phyloP scores from a whole-genome alignment of 2,329 filamentous ascomycete genomes.

The Ceratocystis cacaofunesta region DNA sequence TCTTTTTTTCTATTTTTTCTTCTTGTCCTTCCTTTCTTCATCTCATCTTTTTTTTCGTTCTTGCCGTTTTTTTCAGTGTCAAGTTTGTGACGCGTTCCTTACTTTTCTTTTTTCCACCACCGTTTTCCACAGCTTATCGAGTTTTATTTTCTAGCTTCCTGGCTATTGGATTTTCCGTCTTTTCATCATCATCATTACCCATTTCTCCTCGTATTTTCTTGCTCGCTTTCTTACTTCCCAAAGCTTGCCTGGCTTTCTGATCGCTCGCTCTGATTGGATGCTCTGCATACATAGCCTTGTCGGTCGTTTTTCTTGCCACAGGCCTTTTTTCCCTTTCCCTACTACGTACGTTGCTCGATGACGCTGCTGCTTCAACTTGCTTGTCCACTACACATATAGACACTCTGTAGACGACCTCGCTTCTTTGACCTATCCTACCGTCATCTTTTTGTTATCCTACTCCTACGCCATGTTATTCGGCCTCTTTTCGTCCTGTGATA shows the following conservation, averaged over 20 bases:
- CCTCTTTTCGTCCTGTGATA: slow-evolving; percentile 36
- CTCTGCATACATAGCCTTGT: not conserved
- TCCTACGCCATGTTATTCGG: slow-evolving; percentile 25
- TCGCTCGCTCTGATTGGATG: not conserved
- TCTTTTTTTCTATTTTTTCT: not conserved
- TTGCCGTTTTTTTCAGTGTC: not conserved
- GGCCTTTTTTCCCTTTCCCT: not conserved
- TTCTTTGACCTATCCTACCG: not conserved
- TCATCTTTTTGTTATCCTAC: not conserved
- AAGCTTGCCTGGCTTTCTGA: too few species aligned
- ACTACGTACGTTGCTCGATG: not conserved
- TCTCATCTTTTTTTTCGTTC: not conserved
- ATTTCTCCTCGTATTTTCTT: not conserved
- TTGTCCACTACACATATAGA: not conserved
- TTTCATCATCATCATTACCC: not conserved
- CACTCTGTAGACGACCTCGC: too few species aligned
- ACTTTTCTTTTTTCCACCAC: not conserved
- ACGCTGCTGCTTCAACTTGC: not conserved
- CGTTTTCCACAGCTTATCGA: not conserved
- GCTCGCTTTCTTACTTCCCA: not conserved
- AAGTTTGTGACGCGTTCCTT: too few species aligned
- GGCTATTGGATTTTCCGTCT: not conserved
- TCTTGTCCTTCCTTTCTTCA: not conserved
- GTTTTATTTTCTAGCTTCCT: not conserved
- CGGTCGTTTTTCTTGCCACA: not conserved